A percentile compares a stretch with the other conserved stretches of the same genome.
These are phyloP conservation scores for Suzukiozyma palmioleophila DNA, from an alignment of 1,139 yeast species.

Conservation along the genomic window DNA sequence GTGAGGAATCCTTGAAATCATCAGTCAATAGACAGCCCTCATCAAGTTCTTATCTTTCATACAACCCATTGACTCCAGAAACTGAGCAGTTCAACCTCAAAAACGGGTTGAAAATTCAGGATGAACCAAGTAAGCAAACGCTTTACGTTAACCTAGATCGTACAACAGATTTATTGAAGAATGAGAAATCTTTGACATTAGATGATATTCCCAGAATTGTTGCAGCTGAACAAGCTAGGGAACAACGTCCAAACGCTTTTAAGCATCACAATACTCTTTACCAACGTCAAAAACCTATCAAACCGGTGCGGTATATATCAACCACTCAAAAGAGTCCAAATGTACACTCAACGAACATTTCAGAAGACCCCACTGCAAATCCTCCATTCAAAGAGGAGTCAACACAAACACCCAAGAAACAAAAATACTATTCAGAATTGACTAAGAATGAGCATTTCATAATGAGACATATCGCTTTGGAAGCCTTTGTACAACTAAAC, in stretches of 20 bases:
- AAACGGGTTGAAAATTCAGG: constrained; percentile 39
- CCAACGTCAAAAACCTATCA: constrained; percentile 33
- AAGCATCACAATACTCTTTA: constrained; percentile 56
- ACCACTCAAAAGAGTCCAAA: constrained; percentile 9
- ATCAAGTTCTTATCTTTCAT: constrained; percentile 1
- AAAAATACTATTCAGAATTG: constrained; percentile 70
- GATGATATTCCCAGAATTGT: constrained; percentile 97
- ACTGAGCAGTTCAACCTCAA: constrained; percentile 32
- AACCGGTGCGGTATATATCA: constrained; percentile 6
- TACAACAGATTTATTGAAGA: constrained; percentile 68
- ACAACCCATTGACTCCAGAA: constrained; percentile 5
- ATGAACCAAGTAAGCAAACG: constrained; percentile 33
- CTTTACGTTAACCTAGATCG: constrained; percentile 38
- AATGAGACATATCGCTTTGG: constrained; percentile 64
- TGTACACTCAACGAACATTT: neutral
- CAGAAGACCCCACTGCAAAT: constrained; percentile 10
- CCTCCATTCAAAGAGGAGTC: constrained; percentile 4
- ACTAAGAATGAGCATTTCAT: constrained; percentile 55
- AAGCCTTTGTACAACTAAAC: constrained; percentile 48
- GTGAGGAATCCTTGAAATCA: neutral
- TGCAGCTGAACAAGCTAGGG: constrained; percentile 95
- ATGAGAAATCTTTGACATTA: constrained; percentile 80
- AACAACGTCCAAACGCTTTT: constrained; percentile 82
- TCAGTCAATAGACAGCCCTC: constrained; percentile 1
- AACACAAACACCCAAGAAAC: constrained; percentile 10